Conservation (phyloP, 2,329 filamentous ascomycete genomes). For the Beauveria bassiana region DNA sequence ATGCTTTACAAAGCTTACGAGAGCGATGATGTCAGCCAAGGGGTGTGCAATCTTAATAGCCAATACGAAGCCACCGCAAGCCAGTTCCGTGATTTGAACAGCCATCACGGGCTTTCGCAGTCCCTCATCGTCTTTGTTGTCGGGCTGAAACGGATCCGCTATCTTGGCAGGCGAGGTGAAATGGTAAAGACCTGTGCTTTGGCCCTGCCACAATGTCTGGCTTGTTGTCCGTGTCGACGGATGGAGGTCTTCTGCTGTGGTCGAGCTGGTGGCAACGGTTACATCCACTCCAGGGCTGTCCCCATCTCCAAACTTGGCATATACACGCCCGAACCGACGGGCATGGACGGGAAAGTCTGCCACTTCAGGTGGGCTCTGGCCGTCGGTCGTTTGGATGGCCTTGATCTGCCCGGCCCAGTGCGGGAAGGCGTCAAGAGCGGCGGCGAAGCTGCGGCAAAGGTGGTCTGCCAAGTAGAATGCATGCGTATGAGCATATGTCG, state of each 20-base stretch:
- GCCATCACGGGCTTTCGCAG: constrained; percentile 13
- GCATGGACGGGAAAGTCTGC: constrained; percentile 15
- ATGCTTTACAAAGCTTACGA: constrained; percentile 15
- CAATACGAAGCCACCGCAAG: constrained; percentile 17
- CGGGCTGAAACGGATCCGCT: constrained; percentile 1
- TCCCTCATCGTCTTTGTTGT: background rate
- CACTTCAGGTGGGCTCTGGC: constrained; percentile 6
- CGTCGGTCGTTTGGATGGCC: constrained; percentile 12
- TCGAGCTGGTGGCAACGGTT: background rate
- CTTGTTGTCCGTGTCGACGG: no score
- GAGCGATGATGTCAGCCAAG: constrained; percentile 17
- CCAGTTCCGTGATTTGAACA: constrained; percentile 17
- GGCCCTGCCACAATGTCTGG: no score
- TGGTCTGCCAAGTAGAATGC: no score
- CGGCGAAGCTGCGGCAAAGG: no score
- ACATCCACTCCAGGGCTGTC: constrained; percentile 18
- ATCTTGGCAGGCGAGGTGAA: background rate
- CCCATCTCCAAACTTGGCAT: constrained; percentile 13
- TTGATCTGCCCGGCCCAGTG: constrained; percentile 18
- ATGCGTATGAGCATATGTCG: no score
- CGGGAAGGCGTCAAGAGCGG: constrained; percentile 15
- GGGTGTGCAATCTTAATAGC: constrained; percentile 17
- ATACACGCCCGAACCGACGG: constrained; percentile 17
- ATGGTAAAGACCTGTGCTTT: no score
- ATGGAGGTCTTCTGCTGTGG: no score